Percentiles rank a stretch among this genome's conserved stretches.
phyloP scores from a whole-genome alignment of 257 asterid species.

The Gentiana straminea region DNA sequence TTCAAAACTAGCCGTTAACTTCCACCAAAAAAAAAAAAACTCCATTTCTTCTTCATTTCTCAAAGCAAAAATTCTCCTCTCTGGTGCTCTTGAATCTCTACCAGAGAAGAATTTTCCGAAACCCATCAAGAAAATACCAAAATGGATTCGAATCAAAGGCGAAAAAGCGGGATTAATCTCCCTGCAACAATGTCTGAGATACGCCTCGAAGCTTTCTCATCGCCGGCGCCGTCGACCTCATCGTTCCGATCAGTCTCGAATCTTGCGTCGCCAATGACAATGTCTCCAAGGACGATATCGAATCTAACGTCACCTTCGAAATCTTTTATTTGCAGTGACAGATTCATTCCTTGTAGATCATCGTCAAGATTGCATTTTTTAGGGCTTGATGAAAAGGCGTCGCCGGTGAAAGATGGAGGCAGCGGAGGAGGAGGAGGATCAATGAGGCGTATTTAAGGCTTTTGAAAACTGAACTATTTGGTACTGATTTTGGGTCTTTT shows the following conservation, averaged over 20 bases:
- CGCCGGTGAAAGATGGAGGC: conserved; percentile 76
- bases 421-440: conserved; percentile 39
- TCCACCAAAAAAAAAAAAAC: conserved; percentile 1
- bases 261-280: conserved; percentile 66
- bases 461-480: conserved; percentile 79
- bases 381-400: conserved; percentile 78
- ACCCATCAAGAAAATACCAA: conserved; percentile 1
- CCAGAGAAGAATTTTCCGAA: background rate
- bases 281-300: conserved; percentile 90
- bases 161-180: conserved; percentile 75
- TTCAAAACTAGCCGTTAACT: conserved; percentile 16
- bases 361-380: conserved; percentile 92
- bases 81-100: too few relatives aligned
- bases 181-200: conserved; percentile 74
- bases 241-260: conserved; percentile 15
- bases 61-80: background rate
- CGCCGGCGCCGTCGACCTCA: conserved; percentile 6
- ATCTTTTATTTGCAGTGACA: conserved; percentile 66
- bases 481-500: conserved; percentile 70
- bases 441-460: conserved; percentile 76
- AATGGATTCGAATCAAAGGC: conserved; percentile 57
- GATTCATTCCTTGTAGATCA: conserved; percentile 96
- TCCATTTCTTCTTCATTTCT: background rate
- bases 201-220: conserved; percentile 49
- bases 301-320: conserved; percentile 70